phyloP scores from a whole-genome alignment of 805 yeast species.

The Kregervanrija pseudodelftensis region DNA sequence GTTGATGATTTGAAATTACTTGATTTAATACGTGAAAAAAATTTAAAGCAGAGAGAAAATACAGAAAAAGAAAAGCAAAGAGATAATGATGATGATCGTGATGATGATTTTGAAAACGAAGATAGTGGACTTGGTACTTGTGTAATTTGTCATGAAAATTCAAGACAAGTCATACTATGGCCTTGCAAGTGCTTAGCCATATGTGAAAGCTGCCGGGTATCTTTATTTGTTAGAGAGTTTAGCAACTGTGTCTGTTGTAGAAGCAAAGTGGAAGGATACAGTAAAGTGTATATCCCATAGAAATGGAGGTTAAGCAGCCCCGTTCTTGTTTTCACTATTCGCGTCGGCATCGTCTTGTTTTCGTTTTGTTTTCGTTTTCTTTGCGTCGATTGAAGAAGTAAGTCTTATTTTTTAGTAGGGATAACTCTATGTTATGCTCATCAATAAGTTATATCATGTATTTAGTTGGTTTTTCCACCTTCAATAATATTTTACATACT shows the following conservation, averaged over 20 bases:
- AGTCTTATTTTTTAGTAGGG: too few relatives aligned
- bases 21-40: constrained; percentile 22
- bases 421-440: too few relatives aligned
- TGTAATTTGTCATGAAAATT: constrained; percentile 73
- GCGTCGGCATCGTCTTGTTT: neutral
- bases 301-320: constrained; percentile 1
- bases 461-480: too few relatives aligned
- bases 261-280: constrained; percentile 59
- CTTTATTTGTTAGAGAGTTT: constrained; percentile 65
- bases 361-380: neutral
- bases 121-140: constrained; percentile 42
- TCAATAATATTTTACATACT: too few relatives aligned
- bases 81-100: constrained; percentile 5
- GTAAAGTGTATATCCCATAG: constrained; percentile 52
- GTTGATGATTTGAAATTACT: constrained; percentile 19
- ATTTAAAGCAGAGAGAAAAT: constrained; percentile 1
- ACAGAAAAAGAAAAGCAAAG: neutral
- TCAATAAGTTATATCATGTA: too few relatives aligned
- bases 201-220: constrained; percentile 76
- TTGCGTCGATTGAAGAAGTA: neutral
- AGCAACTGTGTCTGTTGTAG: constrained; percentile 84
- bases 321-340: neutral
- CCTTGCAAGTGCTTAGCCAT: constrained; percentile 88
- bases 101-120: constrained; percentile 26
- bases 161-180: constrained; percentile 79